phyloP scores from a whole-genome alignment of 305 asterid species.

The Withania somnifera region DNA sequence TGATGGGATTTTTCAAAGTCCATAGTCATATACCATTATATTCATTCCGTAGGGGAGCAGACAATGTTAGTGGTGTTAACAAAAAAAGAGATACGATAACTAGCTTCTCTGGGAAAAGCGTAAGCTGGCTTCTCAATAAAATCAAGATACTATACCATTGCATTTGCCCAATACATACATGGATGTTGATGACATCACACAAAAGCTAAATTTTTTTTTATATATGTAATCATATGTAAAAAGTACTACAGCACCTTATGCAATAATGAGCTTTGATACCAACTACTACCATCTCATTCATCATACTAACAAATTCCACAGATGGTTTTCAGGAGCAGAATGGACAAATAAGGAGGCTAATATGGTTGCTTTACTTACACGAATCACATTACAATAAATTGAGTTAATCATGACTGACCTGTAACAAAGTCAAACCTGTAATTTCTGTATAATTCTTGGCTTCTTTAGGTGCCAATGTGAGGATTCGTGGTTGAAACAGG shows the following conservation, averaged over 20 bases:
- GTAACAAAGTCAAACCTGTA: no score
- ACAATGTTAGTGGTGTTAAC: not conserved
- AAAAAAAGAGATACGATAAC: not conserved
- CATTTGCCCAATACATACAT: not conserved
- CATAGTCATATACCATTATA: not conserved
- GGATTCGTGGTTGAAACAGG: constrained; percentile 30
- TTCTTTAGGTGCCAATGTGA: not conserved
- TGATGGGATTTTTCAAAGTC: not conserved
- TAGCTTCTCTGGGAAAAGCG: not conserved
- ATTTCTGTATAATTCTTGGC: not conserved
- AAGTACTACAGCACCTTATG: not conserved
- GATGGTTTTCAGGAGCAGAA: no score
- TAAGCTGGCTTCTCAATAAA: not conserved
- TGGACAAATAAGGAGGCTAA: not conserved
- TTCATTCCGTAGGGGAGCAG: no score
- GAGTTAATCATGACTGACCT: not conserved
- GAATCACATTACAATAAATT: not conserved
- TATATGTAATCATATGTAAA: not conserved
- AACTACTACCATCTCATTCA: not conserved
- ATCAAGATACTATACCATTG: not conserved
- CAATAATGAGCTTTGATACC: not conserved
- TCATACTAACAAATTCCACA: not conserved
- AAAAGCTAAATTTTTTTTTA: not conserved
- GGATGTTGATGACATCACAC: not conserved
- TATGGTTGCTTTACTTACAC: not conserved